A percentile compares a stretch with the other conserved stretches of the same genome.
phyloP scores from a whole-genome alignment of 768 basidiomycete genomes.

The Tylopilus balloui region DNA sequence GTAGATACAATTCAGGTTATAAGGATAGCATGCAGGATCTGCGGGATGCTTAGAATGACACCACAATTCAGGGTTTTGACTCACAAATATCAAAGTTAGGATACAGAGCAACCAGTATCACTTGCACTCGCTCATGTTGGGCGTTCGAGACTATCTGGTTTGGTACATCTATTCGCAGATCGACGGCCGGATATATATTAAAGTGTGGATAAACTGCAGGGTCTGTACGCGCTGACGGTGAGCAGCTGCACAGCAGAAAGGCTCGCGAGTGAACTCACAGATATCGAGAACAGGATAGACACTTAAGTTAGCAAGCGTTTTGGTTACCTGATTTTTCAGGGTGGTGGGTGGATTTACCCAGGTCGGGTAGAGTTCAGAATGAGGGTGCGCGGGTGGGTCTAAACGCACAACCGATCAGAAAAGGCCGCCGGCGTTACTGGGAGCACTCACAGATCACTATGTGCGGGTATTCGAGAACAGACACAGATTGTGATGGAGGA shows the following conservation, averaged over 20 bases:
- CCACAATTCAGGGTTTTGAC: slow-evolving; percentile 8
- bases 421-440: not conserved
- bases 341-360: not conserved
- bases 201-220: slow-evolving; percentile 40
- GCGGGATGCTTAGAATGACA: not conserved
- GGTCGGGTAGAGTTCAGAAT: slow-evolving; percentile 34
- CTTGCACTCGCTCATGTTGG: slow-evolving; percentile 2
- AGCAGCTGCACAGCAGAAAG: not conserved
- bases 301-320: not conserved
- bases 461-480: slow-evolving; percentile 20
- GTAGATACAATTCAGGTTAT: slow-evolving; percentile 36
- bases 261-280: slow-evolving; percentile 10
- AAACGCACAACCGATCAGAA: slow-evolving; percentile 4
- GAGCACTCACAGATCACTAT: slow-evolving; percentile 28
- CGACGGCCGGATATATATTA: slow-evolving; percentile 35
- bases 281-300: slow-evolving; percentile 25
- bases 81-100: slow-evolving; percentile 33
- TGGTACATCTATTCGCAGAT: slow-evolving; percentile 1
- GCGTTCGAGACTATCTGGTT: not conserved
- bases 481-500: not conserved
- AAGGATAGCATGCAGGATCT: slow-evolving; percentile 42
- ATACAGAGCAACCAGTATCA: slow-evolving; percentile 10
- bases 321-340: not conserved
- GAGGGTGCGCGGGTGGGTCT: slow-evolving; percentile 27
- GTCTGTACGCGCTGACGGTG: slow-evolving; percentile 32